These are phyloP conservation scores for Cercospora sp. DNA, from an alignment of 2,329 filamentous ascomycete genomes.

Conservation along the genomic window DNA sequence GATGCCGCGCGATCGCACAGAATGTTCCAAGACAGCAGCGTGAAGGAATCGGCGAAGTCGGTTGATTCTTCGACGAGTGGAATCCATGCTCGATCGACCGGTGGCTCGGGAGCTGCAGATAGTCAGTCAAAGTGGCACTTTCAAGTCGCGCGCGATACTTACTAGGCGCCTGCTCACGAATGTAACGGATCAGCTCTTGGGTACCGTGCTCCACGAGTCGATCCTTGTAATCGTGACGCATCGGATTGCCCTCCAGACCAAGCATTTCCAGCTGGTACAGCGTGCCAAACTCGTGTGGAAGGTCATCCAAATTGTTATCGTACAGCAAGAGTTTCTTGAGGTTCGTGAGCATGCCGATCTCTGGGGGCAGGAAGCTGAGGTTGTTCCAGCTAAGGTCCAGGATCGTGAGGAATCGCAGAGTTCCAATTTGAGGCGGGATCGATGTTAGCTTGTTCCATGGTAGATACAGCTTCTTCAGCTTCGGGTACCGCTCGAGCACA, in stretches of 20 bases:
- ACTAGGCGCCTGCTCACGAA: constrained; percentile 85
- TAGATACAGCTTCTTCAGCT: constrained; percentile 88
- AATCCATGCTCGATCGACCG: constrained; percentile 73
- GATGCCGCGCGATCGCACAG: constrained; percentile 94
- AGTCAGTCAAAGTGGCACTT: constrained; percentile 10
- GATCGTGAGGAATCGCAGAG: constrained; percentile 75
- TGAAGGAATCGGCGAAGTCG: constrained; percentile 65
- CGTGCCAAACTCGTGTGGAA: constrained; percentile 86
- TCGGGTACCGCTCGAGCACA: constrained; percentile 78
- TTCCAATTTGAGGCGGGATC: constrained; percentile 79
- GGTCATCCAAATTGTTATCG: constrained; percentile 79
- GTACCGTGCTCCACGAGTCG: constrained; percentile 87
- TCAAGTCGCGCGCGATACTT: constrained; percentile 42
- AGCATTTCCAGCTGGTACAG: constrained; percentile 85
- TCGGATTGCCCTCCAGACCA: constrained; percentile 87
- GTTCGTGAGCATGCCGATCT: constrained; percentile 96
- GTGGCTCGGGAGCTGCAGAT: constrained; percentile 70
- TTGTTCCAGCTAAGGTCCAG: constrained; percentile 90
- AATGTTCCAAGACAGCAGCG: constrained; percentile 91
- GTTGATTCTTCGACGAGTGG: constrained; percentile 62
- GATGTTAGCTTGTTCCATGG: constrained; percentile 85
- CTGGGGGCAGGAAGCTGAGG: constrained; percentile 75
- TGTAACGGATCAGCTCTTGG: constrained; percentile 74
- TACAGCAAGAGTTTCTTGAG: constrained; percentile 83
- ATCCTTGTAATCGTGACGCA: constrained; percentile 71